Base-by-base conservation (phyloP, 2,329 filamentous ascomycete species). In the Spiromastix sp. region DNA sequence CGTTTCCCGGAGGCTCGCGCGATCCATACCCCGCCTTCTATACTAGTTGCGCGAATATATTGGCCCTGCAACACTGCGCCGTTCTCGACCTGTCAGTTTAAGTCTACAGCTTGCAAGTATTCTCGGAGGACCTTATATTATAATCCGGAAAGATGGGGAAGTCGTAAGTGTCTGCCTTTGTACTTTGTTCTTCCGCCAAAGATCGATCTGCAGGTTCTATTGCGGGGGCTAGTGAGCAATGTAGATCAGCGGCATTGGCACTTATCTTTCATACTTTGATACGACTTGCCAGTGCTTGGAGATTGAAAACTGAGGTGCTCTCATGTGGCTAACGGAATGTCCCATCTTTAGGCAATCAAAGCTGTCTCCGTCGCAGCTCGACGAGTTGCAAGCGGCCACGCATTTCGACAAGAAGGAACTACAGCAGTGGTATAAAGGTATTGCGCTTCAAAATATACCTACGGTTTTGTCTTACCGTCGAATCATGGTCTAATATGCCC, bases 341-440 rank as follows among this genome's bases (percentile, higher is more conserved):
- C 37, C 34, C 42, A 45, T 44, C 42, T 46, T 50, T 57, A 98
- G 91, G 67, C 91, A 96, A 72, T 96, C 89, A 52, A 98, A 96
- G 71, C 81, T 98, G 59, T 94, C 87, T 40, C 85, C 91, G 60
- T 82, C 94, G 63, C 86, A 98, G 73, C 82, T 98, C 56, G 77
- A 75, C 48, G 91, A 98, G 64, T 78, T 98, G 49, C 87, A 96
- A 61, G 91, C 85, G 70, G 86, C 86, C 42, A 98, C 91, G 45
- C 86, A 96, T 64, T 98, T 98, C 57, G 91, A 98, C 66, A 95
- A 95, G 79, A 96, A 96, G 71, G 91, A 98, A 66, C 66, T 98
- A 58, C 91, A 98, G 62, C 89, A 96, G 78, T 98, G 91, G 91
- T 96, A 98, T 67, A 96, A 96, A 74, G 91, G 91, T 94, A 63